Base-by-base conservation (phyloP, 306 rosid species). In the Sechiopsis laciniata region DNA sequence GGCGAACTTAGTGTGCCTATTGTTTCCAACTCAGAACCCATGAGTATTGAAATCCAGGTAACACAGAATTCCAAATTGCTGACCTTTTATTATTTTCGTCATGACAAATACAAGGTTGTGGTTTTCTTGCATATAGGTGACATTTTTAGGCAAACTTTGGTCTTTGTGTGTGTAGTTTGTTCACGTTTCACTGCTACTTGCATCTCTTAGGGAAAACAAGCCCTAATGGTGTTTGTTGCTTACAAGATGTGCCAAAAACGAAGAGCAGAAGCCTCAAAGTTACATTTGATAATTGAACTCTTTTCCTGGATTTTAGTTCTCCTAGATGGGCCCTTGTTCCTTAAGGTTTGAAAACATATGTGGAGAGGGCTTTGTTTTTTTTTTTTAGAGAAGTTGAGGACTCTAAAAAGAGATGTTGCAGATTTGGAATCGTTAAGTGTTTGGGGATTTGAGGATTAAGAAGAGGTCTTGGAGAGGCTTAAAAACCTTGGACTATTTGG, bases 1-100 rank as follows among this genome's bases (percentile, higher is more conserved):
- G 91, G 87, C 46, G 92, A 89, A 77, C 88, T 89, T 81, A 81
- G 56, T 79, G 87, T 85, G 22, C 92, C 97, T 52, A 74, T 91
- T 79, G 81, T 87, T 80, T 79, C 96, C 71, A 88, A 73, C 17
- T 78, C 97, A 42, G 95, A 91, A 85, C 90, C 95, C 55, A 74
- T 80, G 65, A 94, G 64, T 77, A 61, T 82, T 63, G 95, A 95
- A 83, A 87, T 85, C 80, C 96, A 76, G 97, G 99, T 91, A 83
- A 71, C 19, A 40, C 59, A 57, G 35, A 72, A 59, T 40, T 50
- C 57, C 20, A 53, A 24, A 48, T 53, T 24, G 4, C 32, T 19
- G 46, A 45, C 24, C 19, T 60, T 37, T 24, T 50, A 24, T 72
- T 55, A 20, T 72, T 54, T 72, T 40, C 48, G 0, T 22, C 74